Conservation (phyloP, 2,329 filamentous ascomycete genomes). For the Monascus ruber region DNA sequence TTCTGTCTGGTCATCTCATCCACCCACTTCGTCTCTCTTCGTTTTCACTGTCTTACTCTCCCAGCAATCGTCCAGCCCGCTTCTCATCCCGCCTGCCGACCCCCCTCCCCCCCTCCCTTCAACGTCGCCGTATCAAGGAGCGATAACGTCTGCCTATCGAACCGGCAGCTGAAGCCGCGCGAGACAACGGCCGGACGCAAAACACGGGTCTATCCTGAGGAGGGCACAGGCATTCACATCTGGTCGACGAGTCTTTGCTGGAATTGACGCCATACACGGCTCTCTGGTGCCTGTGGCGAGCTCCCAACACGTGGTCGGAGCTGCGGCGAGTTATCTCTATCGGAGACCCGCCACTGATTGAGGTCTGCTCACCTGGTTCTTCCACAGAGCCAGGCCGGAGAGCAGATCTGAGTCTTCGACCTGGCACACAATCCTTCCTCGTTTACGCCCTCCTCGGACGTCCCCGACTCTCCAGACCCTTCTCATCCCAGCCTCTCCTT, state of each 20-base stretch:
- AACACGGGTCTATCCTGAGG: no score
- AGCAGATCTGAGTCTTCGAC: slow-evolving; percentile 46
- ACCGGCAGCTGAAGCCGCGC: no score
- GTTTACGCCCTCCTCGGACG: slow-evolving; percentile 48
- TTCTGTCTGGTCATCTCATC: no score
- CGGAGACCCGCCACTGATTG: slow-evolving; percentile 18
- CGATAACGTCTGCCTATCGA: no score
- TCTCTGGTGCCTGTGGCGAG: slow-evolving; percentile 3
- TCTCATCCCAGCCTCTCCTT: slow-evolving; percentile 42
- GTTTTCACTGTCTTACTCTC: no score
- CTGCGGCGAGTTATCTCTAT: slow-evolving; percentile 10
- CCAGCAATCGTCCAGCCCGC: no score
- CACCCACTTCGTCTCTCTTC: no score
- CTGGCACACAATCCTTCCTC: slow-evolving; percentile 60
- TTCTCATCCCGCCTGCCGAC: no score
- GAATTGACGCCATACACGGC: neutral
- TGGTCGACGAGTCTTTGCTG: neutral
- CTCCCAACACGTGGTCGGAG: slow-evolving; percentile 6
- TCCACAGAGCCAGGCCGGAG: slow-evolving; percentile 29
- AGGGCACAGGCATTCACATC: neutral
- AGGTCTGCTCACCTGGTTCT: slow-evolving; percentile 37
- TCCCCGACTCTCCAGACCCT: slow-evolving; percentile 55
- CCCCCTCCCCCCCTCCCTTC: no score
- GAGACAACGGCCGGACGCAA: no score
- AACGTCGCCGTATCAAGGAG: no score